phyloP scores from a whole-genome alignment of 2,329 filamentous ascomycete species.

The Colletotrichum liriopes region DNA sequence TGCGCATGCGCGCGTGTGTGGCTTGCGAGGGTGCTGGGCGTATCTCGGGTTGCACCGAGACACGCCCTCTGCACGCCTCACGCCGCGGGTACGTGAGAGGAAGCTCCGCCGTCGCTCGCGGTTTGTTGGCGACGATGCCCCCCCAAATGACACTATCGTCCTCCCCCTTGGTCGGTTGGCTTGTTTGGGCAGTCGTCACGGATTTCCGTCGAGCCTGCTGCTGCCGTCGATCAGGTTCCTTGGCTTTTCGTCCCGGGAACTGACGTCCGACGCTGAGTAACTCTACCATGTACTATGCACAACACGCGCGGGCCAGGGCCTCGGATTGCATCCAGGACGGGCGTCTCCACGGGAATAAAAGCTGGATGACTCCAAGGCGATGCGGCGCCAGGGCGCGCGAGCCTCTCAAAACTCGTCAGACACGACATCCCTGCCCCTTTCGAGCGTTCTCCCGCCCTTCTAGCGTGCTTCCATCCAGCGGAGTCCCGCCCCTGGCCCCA shows the following conservation, averaged over 20 bases:
- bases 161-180: neutral
- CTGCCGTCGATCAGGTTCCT: neutral
- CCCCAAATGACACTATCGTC: no score
- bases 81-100: neutral
- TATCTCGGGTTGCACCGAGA: neutral
- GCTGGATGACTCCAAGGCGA: neutral
- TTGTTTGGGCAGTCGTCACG: neutral
- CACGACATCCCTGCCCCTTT: neutral
- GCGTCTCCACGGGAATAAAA: neutral
- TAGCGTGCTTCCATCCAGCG: slow-evolving; percentile 30
- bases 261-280: neutral
- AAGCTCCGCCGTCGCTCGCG: neutral
- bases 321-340: neutral
- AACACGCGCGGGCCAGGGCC: neutral
- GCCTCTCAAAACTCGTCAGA: slow-evolving; percentile 5
- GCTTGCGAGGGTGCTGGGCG: slow-evolving; percentile 1
- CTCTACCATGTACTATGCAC: neutral
- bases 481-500: neutral
- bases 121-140: neutral
- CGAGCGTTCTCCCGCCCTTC: slow-evolving; percentile 31
- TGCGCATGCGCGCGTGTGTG: neutral
- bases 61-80: neutral
- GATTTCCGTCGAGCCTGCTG: slow-evolving; percentile 5
- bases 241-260: neutral
- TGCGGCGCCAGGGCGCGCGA: neutral